phyloP scores from a whole-genome alignment of 2,329 filamentous ascomycete genomes.

The Gremmenia infestans region DNA sequence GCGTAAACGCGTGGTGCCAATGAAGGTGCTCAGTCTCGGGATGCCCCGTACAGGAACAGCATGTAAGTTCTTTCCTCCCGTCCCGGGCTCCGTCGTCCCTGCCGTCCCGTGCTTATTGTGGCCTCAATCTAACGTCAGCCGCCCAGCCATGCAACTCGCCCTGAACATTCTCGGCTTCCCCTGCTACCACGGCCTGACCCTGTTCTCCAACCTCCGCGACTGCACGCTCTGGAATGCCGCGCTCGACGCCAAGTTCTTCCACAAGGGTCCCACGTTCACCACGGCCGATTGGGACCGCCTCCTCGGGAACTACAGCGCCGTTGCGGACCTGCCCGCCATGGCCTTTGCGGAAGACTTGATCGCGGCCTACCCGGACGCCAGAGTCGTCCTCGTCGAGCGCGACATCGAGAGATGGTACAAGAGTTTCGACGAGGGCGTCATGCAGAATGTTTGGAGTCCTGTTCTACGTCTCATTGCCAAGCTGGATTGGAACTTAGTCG shows the following conservation, averaged over 20 bases:
- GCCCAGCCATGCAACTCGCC: constrained; percentile 9
- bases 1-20: constrained; percentile 7
- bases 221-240: constrained; percentile 22
- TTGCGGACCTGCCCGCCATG: not conserved
- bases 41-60: constrained; percentile 16
- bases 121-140: not conserved
- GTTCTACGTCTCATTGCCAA: not conserved
- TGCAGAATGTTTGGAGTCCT: not conserved
- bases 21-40: constrained; percentile 14
- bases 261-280: constrained; percentile 7
- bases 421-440: constrained; percentile 2
- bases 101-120: not conserved
- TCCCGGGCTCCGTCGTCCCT: not conserved
- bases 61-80: constrained; percentile 4
- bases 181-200: constrained; percentile 2
- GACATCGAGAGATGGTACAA: constrained; percentile 4
- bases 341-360: constrained; percentile 3
- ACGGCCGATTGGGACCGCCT: constrained; percentile 10
- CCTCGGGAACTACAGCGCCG: constrained; percentile 5
- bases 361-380: constrained; percentile 4
- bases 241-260: constrained; percentile 19
- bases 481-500: not conserved
- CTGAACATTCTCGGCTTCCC: constrained; percentile 11
- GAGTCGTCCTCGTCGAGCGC: constrained; percentile 2
- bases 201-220: constrained; percentile 8